Base-by-base conservation (phyloP, 805 yeast species). In the Yarrowia keelungensis region DNA sequence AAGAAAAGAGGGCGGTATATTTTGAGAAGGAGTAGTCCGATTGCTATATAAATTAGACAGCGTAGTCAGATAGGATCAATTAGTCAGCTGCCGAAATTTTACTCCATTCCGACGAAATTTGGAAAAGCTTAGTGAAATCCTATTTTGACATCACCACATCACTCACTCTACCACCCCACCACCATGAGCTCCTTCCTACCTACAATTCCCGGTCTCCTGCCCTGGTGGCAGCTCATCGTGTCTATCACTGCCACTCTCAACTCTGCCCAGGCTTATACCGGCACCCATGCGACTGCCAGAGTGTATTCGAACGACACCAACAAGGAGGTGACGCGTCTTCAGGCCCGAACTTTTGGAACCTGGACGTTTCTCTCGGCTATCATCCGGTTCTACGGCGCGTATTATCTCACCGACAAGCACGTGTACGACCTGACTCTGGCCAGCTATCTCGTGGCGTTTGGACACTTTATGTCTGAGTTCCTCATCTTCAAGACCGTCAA, bases 331-430 rank as follows among this genome's bases (percentile, higher is more conserved):
- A 85, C 87, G 1, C 78, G 80, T 14, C 82, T 95, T 72, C 87
- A 95, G 73, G 97, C 97, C n/a, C 86, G 99, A 74, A 94, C 99
- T 0, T 95, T 95, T 78, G 99, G 99, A 42, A 95, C 99, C 0
- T 95, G 99, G 99, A 95, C 99, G 0, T 81, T 93, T 47, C 84
- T 93, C 73, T 88, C 97, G 2, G 86, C 97, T 1, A 82, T 94
- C 39, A 88, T 95, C 59, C 86, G 99, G 76, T 83, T 88, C 72
- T 92, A 90, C 77, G 97, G 97, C 69, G 96, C 98, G 14, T 90
- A 89, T 79, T 81, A 90, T 76, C 81, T 90, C 69, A 81, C 82
- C 68, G 87, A 88, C 73, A 86, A 86, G 32, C 89, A 88, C 72
- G 86, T 93, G 67, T 95, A 86, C 78, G 87, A 90, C 73, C 81